A percentile compares a stretch with the other conserved stretches of the same genome.
Evolutionary conservation across 768 basidiomycete species (phyloP).

Genomic region (Mycena olivaceomarginata): DNA sequence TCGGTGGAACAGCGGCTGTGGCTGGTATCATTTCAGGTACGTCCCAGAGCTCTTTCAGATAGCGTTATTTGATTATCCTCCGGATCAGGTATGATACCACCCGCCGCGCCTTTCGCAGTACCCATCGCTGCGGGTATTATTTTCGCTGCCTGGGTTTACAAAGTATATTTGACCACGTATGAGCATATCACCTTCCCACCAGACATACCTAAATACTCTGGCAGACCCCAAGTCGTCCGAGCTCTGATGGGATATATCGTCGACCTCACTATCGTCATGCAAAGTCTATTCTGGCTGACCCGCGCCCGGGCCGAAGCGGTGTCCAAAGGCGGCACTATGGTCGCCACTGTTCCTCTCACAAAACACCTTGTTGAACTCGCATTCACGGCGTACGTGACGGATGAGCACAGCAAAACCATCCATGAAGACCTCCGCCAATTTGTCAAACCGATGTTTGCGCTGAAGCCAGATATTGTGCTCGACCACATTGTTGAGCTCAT

Average conservation of each 20-base stretch:
- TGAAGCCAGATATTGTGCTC: constrained; percentile 8
- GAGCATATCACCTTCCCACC: background rate
- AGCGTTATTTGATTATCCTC: background rate
- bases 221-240: constrained; percentile 31
- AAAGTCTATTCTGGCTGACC: constrained; percentile 43
- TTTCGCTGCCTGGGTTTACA: constrained; percentile 20
- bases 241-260: constrained; percentile 51
- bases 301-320: background rate
- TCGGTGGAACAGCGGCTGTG: constrained; percentile 1
- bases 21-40: constrained; percentile 4
- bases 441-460: constrained; percentile 1
- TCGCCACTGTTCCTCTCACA: constrained; percentile 11
- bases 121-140: constrained; percentile 14
- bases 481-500: background rate
- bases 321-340: constrained; percentile 5
- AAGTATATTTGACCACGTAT: constrained; percentile 18
- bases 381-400: constrained; percentile 19
- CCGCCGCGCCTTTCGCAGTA: constrained; percentile 8
- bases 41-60: background rate
- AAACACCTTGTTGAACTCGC: constrained; percentile 14
- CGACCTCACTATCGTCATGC: constrained; percentile 50
- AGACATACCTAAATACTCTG: background rate
- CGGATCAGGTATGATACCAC: constrained; percentile 10
- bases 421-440: constrained; percentile 10
- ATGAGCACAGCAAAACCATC: constrained; percentile 14